Evolutionary conservation across 176 grass and related monocot genomes (phyloP), one percentile per base, ranked within the genome.

Genomic region (Raddia guianensis): DNA sequence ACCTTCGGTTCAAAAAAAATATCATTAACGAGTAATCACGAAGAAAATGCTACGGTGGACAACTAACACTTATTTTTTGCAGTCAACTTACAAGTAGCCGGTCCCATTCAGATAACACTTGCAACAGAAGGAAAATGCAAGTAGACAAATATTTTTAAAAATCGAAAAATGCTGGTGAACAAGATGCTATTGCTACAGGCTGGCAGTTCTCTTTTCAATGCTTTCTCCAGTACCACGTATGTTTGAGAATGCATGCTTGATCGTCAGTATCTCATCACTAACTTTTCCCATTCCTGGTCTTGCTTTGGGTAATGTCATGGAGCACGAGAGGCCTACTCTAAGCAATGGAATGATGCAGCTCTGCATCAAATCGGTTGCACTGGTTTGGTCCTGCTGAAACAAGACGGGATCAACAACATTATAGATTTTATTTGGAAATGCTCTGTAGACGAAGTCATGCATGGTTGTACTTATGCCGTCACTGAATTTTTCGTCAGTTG

Each of bases 291-390:
- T 90, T 37, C 19, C 71, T 6, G 35, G 66, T 1, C 83, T 72
- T 8, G 66, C 65, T 37, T 49, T 86, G 1, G 72, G 72, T 0
- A 73, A 78, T 77, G 59, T 3, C 42, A 43, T 73, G 12, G 83
- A 90, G 55, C 87, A 90, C 0, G 79, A 51, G 7, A 86, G 56
- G 3, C 72, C 87, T 59, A 90, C 67, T 66, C 70, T 63, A 1
- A 76, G 18, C 33, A 90, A 57, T n/a, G 87, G 78, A 66, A 82
- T 50, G 52, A 90, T 18, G 15, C 72, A 90, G 1, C 32, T 82
- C 16, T 73, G 65, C 65, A 86, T 63, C 49, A 81, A 0, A 5
- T 61, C 0, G 0, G 40, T 7, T 49, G 6, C 6, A 16, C 6
- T 52, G n/a, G 27, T 27, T 27, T 0, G 32, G 0, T 48, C 66